Evolutionary conservation across 2,329 filamentous ascomycete genomes (phyloP).

Genomic region (Xylariales sp.): DNA sequence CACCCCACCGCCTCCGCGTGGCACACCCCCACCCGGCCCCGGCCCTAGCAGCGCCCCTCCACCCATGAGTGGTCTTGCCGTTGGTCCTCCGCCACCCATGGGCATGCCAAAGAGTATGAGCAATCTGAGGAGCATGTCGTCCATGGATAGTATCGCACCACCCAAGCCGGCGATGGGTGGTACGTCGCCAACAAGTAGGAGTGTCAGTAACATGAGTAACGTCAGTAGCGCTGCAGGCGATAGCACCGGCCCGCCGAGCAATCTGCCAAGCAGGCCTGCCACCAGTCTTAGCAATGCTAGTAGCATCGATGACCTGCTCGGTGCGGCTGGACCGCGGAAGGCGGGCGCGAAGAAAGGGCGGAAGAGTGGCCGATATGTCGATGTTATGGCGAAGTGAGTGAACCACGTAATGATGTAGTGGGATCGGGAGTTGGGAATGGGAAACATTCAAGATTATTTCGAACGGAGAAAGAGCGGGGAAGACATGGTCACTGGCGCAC

Average conservation of each 20-base stretch:
- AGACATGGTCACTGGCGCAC: too few relatives aligned
- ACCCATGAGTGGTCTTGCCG: constrained; percentile 15
- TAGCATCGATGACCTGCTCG: constrained; percentile 89
- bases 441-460: too few relatives aligned
- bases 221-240: constrained; percentile 14
- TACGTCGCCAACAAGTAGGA: constrained; percentile 41
- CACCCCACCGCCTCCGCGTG: constrained; percentile 75
- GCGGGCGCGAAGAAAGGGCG: constrained; percentile 62
- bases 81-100: constrained; percentile 17
- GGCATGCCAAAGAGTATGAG: constrained; percentile 19
- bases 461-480: too few relatives aligned
- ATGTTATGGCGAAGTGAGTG: constrained; percentile 83
- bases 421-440: too few relatives aligned
- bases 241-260: constrained; percentile 25
- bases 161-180: constrained; percentile 17
- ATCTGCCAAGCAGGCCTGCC: constrained; percentile 64
- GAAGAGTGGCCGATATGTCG: constrained; percentile 85
- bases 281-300: constrained; percentile 89
- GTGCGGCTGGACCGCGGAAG: constrained; percentile 67
- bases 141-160: constrained; percentile 31
- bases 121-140: constrained; percentile 29
- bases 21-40: constrained; percentile 43
- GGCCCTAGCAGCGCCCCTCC: constrained; percentile 20
- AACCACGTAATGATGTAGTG: too few relatives aligned
- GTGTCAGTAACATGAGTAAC: constrained; percentile 42